These are phyloP conservation scores for Coleophoma cylindrospora DNA, from an alignment of 2,329 filamentous ascomycete species.

Conservation along the genomic window DNA sequence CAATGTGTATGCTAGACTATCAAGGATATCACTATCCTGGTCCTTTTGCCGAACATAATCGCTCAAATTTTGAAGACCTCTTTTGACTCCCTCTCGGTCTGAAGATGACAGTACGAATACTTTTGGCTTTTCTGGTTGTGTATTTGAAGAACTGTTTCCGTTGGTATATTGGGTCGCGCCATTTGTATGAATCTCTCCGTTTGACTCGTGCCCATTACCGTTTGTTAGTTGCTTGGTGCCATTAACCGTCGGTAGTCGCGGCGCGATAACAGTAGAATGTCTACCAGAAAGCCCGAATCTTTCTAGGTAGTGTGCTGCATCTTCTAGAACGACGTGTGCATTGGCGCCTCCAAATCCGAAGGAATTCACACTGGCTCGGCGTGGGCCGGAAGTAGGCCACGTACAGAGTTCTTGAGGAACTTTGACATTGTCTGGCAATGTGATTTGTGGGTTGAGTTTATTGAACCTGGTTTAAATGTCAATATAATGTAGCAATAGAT, in stretches of 20 bases:
- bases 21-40: not conserved
- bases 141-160: not conserved
- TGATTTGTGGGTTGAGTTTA: constrained; percentile 17
- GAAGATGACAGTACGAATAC: not conserved
- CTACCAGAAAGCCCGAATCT: not conserved
- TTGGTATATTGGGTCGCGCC: not conserved
- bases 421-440: constrained; percentile 25
- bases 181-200: not conserved
- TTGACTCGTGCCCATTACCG: not conserved
- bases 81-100: not conserved
- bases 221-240: not conserved
- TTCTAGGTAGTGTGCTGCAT: not conserved
- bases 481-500: too few species aligned
- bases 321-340: constrained; percentile 11
- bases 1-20: constrained; percentile 2
- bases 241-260: not conserved
- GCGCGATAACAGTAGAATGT: not conserved
- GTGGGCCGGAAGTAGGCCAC: constrained; percentile 5
- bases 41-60: not conserved
- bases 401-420: constrained; percentile 11
- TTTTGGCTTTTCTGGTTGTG: not conserved
- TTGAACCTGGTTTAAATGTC: constrained; percentile 1
- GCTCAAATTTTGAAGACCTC: not conserved
- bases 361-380: constrained; percentile 15
- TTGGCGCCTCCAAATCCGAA: constrained; percentile 19